Evolutionary conservation across 495 filamentous ascomycete species (phyloP).

Genomic region (Ramalina intermedia): DNA sequence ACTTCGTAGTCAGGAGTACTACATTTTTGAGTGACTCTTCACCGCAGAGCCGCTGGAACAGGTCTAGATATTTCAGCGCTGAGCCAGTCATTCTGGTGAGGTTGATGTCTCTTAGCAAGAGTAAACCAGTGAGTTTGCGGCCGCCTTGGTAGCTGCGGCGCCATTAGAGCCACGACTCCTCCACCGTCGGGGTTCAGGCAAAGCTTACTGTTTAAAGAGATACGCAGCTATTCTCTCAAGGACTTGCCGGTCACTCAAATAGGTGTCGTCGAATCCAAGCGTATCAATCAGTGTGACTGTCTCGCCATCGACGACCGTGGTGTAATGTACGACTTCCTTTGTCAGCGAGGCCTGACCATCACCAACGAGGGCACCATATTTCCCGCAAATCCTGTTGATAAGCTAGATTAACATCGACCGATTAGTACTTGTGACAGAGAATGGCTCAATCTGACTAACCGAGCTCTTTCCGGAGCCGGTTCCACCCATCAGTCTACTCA

Average conservation of each 20-base stretch:
- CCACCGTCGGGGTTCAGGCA: neutral
- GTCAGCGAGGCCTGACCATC: too few species aligned
- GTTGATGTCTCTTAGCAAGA: constrained; percentile 21
- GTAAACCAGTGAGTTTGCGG: constrained; percentile 1
- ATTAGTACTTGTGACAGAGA: too few species aligned
- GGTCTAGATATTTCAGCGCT: constrained; percentile 6
- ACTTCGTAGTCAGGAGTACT: constrained; percentile 13
- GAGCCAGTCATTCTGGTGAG: constrained; percentile 14
- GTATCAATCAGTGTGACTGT: too few species aligned
- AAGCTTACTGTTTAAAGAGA: neutral
- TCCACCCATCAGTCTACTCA: too few species aligned
- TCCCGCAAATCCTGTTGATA: too few species aligned
- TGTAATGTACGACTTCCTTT: too few species aligned
- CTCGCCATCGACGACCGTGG: too few species aligned
- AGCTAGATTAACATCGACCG: too few species aligned
- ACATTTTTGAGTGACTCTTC: constrained; percentile 6
- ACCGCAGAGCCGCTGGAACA: constrained; percentile 13
- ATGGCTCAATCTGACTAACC: too few species aligned
- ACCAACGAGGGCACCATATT: too few species aligned
- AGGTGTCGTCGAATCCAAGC: too few species aligned
- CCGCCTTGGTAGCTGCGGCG: neutral
- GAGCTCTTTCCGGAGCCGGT: too few species aligned
- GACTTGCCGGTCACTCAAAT: neutral
- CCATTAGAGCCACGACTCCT: neutral
- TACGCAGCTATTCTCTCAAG: neutral